phyloP scores from a whole-genome alignment of 2,329 filamentous ascomycete species.

The Hymenoscyphus infarciens region DNA sequence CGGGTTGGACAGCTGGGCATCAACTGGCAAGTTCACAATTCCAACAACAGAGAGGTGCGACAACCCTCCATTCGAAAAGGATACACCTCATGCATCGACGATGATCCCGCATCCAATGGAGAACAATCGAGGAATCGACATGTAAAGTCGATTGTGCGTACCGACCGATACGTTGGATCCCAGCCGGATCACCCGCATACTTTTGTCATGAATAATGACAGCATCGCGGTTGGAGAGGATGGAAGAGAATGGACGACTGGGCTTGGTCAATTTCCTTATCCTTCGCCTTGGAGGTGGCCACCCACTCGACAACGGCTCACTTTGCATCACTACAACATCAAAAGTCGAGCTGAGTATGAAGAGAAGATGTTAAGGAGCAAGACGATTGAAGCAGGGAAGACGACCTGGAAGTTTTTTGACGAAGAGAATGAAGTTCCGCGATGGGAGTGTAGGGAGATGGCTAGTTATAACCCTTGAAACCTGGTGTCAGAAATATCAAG shows the following conservation, averaged over 20 bases:
- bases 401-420: constrained; percentile 6
- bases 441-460: constrained; percentile 9
- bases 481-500: not conserved
- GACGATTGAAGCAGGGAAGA: constrained; percentile 8
- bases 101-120: constrained; percentile 1
- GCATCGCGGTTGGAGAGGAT: constrained; percentile 8
- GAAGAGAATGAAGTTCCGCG: constrained; percentile 6
- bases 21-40: constrained; percentile 9
- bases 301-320: not conserved
- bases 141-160: constrained; percentile 8
- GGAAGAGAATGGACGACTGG: constrained; percentile 5
- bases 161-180: constrained; percentile 1
- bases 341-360: constrained; percentile 7
- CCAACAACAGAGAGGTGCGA: constrained; percentile 4
- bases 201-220: constrained; percentile 2
- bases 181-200: constrained; percentile 5
- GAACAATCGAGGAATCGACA: not conserved
- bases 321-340: constrained; percentile 9
- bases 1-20: constrained; percentile 1
- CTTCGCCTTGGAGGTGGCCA: constrained; percentile 7
- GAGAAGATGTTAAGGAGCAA: constrained; percentile 9
- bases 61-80: constrained; percentile 6
- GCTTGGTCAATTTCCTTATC: not conserved
- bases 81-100: constrained; percentile 7
- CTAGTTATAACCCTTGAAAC: constrained; percentile 4